Evolutionary conservation across 495 filamentous ascomycete species (phyloP).

Genomic region (Friedmanniomyces simplex): DNA sequence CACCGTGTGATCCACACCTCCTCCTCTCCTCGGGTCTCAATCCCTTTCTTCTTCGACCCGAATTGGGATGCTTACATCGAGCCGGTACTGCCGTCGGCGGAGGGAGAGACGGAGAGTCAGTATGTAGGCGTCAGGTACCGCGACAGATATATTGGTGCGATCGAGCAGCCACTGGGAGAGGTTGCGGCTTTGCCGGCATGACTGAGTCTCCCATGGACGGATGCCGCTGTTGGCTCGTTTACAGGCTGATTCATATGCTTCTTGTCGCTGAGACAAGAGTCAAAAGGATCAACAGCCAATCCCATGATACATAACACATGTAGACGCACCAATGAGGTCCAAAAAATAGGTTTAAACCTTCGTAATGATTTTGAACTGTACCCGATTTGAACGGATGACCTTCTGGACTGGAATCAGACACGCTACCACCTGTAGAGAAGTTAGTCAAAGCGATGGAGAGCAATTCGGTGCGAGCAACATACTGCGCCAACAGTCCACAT

Average conservation of each 20-base stretch:
- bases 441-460: background rate
- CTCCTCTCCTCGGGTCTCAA: conserved; percentile 27
- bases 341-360: too few relatives aligned
- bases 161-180: background rate
- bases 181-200: background rate
- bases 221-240: too few relatives aligned
- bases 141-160: background rate
- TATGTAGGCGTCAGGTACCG: background rate
- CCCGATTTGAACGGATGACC: conserved; percentile 9
- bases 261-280: too few relatives aligned
- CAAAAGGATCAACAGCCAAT: too few relatives aligned
- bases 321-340: too few relatives aligned
- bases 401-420: conserved; percentile 11
- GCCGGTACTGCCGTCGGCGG: conserved; percentile 11
- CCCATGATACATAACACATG: too few relatives aligned
- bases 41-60: conserved; percentile 37
- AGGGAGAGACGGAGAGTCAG: background rate
- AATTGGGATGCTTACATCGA: conserved; percentile 27
- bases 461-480: background rate
- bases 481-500: background rate
- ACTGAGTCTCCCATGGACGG: background rate
- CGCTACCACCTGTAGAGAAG: background rate
- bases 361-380: too few relatives aligned
- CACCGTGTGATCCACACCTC: conserved; percentile 32
- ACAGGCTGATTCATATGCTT: too few relatives aligned